Conservation (phyloP, 192 early-diverging fungal species). For the Fimicolochytrium jonesii region DNA sequence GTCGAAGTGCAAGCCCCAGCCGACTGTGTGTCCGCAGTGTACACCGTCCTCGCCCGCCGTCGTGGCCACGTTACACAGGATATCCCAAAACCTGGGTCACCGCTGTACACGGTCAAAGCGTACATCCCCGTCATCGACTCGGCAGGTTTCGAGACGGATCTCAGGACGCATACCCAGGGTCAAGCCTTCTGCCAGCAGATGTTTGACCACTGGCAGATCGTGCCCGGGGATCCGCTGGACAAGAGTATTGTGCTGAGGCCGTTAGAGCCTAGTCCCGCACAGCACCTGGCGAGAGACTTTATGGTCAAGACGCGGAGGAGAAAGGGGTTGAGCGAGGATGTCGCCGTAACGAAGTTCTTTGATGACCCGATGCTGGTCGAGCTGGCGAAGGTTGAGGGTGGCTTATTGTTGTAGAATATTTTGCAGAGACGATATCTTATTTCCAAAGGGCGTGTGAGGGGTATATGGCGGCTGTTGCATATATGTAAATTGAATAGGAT, state of each 20-base stretch:
- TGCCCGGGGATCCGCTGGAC: slow-evolving; percentile 96
- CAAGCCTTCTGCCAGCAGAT: slow-evolving; percentile 96
- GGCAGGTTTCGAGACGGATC: slow-evolving; percentile 93
- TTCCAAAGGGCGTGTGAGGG: too few species aligned
- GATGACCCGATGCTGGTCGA: slow-evolving; percentile 50
- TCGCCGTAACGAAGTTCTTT: slow-evolving; percentile 55
- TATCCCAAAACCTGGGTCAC: slow-evolving; percentile 89
- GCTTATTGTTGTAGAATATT: slow-evolving; percentile 10
- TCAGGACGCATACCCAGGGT: slow-evolving; percentile 93
- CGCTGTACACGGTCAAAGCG: slow-evolving; percentile 89
- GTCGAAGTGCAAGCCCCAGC: slow-evolving; percentile 97
- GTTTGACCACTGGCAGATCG: slow-evolving; percentile 98
- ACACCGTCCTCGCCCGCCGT: slow-evolving; percentile 87
- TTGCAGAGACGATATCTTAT: too few species aligned
- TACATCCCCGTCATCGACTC: slow-evolving; percentile 95
- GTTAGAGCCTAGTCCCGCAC: slow-evolving; percentile 79
- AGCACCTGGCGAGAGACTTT: slow-evolving; percentile 93
- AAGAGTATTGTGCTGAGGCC: slow-evolving; percentile 79
- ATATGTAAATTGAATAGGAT: too few species aligned
- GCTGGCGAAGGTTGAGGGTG: slow-evolving; percentile 39
- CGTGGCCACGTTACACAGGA: slow-evolving; percentile 94
- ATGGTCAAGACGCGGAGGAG: slow-evolving; percentile 97
- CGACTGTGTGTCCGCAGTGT: slow-evolving; percentile 91
- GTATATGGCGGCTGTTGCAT: too few species aligned
- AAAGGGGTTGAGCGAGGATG: slow-evolving; percentile 69